Percentiles rank a stretch among this genome's conserved stretches.
Evolutionary conservation across 345 rosid species (phyloP).

Genomic region (Rubroshorea leprosula): DNA sequence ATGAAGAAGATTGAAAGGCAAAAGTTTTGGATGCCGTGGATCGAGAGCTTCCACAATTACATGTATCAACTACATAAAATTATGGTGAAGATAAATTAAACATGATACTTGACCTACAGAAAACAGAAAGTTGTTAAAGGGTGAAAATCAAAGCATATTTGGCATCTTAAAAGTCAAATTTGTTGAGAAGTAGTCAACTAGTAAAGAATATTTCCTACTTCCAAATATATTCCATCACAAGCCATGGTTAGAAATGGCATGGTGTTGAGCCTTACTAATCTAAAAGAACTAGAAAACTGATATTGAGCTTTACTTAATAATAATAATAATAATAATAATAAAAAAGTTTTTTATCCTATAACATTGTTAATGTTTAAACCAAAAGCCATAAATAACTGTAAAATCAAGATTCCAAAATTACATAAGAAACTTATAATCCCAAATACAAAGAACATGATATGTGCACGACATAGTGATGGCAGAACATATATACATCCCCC

Average conservation of each 20-base stretch:
- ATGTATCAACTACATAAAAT: constrained; percentile 1
- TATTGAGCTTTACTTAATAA: no score
- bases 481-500: no score
- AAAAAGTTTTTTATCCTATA: no score
- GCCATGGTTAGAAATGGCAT: neutral
- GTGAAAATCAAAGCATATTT: constrained; percentile 1
- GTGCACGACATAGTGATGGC: no score
- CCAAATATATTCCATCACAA: neutral
- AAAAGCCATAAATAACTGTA: no score
- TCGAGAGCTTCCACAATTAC: neutral
- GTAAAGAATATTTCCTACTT: neutral
- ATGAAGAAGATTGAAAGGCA: constrained; percentile 1
- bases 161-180: neutral
- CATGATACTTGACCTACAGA: no score
- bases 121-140: constrained; percentile 3
- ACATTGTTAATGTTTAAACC: no score
- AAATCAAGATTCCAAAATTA: no score
- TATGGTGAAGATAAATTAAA: neutral
- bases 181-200: neutral
- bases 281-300: neutral
- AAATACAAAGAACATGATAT: no score
- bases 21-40: neutral
- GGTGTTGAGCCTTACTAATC: neutral
- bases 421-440: no score
- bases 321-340: no score